Percentiles rank a stretch among this genome's conserved stretches.
These are phyloP conservation scores for Amylocarpus encephaloides DNA, from an alignment of 2,329 filamentous ascomycete genomes.

Conservation along the genomic window DNA sequence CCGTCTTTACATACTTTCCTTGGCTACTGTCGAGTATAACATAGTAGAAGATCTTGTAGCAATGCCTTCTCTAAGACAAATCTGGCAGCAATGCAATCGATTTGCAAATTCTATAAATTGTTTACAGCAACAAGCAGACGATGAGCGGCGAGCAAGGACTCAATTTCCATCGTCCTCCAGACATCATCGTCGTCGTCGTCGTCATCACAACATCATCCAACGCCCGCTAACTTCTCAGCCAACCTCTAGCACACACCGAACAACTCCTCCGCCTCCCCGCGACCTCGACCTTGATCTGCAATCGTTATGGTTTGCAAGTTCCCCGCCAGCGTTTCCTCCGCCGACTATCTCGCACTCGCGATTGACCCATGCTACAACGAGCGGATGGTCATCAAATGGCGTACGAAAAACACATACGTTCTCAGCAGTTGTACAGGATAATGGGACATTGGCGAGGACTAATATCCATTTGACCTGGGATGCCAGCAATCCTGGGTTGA, in stretches of 20 bases:
- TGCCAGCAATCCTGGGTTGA: slow-evolving; percentile 27
- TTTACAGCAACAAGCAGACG: too few species aligned
- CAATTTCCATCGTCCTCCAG: too few species aligned
- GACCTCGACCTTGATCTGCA: slow-evolving; percentile 30
- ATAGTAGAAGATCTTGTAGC: too few species aligned
- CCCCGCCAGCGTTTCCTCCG: slow-evolving; percentile 25
- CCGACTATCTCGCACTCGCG: slow-evolving; percentile 12
- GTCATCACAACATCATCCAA: too few species aligned
- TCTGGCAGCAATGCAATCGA: too few species aligned
- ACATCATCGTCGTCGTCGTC: too few species aligned
- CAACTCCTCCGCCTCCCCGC: not conserved
- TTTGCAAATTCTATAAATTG: too few species aligned
- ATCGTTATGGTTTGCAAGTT: slow-evolving; percentile 29
- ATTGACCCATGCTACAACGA: slow-evolving; percentile 13
- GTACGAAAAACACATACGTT: slow-evolving; percentile 28
- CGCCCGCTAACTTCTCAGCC: not conserved
- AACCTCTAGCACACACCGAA: not conserved
- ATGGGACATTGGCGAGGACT: slow-evolving; percentile 28
- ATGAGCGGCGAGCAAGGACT: too few species aligned
- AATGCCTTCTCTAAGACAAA: too few species aligned
- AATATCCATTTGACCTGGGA: slow-evolving; percentile 34
- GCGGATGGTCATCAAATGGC: slow-evolving; percentile 23
- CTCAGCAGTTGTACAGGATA: slow-evolving; percentile 30
- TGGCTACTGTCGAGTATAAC: too few species aligned
- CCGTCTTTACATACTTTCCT: too few species aligned